These are phyloP conservation scores for Elongisporangium prolatum DNA, from an alignment of 352 stramenopile species.

Conservation along the genomic window DNA sequence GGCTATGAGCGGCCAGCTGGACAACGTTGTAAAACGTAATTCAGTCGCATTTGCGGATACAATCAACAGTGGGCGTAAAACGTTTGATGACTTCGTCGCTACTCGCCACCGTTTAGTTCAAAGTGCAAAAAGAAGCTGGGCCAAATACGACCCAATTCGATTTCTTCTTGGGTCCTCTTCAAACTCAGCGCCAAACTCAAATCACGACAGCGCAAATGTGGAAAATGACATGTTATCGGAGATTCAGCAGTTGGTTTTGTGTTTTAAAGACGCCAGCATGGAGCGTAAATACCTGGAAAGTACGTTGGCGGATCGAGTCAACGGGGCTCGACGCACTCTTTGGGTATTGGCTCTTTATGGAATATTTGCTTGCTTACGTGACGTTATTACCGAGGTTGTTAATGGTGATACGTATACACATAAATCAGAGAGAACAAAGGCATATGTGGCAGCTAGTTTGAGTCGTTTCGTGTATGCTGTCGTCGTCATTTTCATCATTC, in stretches of 20 bases:
- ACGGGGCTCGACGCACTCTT: conserved; percentile 57
- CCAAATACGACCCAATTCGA: conserved; percentile 50
- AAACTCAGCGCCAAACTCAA: conserved; percentile 27
- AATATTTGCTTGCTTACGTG: conserved; percentile 61
- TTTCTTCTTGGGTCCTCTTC: conserved; percentile 50
- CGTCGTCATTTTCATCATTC: conserved; percentile 30
- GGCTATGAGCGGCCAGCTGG: conserved; percentile 53
- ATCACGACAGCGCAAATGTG: conserved; percentile 28
- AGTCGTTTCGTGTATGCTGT: conserved; percentile 19
- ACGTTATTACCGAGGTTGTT: conserved; percentile 49
- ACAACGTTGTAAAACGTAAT: conserved; percentile 63
- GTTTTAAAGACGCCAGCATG: conserved; percentile 68
- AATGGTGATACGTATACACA: conserved; percentile 12
- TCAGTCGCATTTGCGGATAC: conserved; percentile 45
- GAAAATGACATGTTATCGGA: conserved; percentile 65
- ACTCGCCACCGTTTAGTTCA: conserved; percentile 49
- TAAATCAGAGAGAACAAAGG: conserved; percentile 12
- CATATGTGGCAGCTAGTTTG: conserved; percentile 26
- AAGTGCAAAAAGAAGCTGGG: conserved; percentile 46
- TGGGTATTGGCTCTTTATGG: conserved; percentile 52
- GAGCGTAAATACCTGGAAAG: conserved; percentile 70
- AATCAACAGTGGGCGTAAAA: conserved; percentile 23
- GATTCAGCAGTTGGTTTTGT: conserved; percentile 51
- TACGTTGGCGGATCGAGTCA: conserved; percentile 53
- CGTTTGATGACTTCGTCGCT: conserved; percentile 39